phyloP scores from a whole-genome alignment of 164 flowering plant species.

The Aristolochia californica region DNA sequence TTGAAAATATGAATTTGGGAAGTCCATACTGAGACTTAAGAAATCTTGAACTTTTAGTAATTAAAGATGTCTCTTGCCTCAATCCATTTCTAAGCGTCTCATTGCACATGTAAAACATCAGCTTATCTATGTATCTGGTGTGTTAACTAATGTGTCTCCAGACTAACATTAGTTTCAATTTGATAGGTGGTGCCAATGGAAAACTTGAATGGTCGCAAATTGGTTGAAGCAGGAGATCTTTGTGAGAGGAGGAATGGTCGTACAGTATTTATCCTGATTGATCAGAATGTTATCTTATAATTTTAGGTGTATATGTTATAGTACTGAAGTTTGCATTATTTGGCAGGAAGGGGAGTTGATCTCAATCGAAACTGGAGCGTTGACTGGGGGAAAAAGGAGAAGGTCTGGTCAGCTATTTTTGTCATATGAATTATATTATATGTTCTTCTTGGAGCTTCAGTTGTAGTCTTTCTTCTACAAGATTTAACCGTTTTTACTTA shows the following conservation, averaged over 20 bases:
- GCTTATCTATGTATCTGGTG: no score
- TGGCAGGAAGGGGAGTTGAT: slow-evolving; percentile 97
- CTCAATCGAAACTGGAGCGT: slow-evolving; percentile 98
- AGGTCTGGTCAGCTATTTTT: slow-evolving; percentile 31
- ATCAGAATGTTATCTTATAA: neutral
- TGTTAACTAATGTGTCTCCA: slow-evolving; percentile 2
- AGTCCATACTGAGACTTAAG: no score
- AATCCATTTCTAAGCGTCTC: no score
- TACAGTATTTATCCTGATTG: slow-evolving; percentile 7
- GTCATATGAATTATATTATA: neutral
- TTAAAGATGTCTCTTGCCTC: no score
- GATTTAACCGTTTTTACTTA: no score
- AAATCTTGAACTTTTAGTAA: no score
- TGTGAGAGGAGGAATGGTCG: slow-evolving; percentile 98
- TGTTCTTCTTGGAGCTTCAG: neutral
- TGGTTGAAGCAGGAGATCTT: slow-evolving; percentile 88
- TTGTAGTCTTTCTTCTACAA: no score
- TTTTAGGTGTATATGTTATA: neutral
- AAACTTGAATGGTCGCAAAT: slow-evolving; percentile 84
- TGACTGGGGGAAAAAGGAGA: slow-evolving; percentile 99
- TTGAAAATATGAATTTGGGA: no score
- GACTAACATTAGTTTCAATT: slow-evolving; percentile 6
- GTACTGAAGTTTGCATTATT: slow-evolving; percentile 11
- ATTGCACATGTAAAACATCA: no score
- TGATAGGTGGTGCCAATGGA: slow-evolving; percentile 92